Base-by-base conservation (phyloP, 108 stramenopile genomes). In the Conticribra guillardii region DNA sequence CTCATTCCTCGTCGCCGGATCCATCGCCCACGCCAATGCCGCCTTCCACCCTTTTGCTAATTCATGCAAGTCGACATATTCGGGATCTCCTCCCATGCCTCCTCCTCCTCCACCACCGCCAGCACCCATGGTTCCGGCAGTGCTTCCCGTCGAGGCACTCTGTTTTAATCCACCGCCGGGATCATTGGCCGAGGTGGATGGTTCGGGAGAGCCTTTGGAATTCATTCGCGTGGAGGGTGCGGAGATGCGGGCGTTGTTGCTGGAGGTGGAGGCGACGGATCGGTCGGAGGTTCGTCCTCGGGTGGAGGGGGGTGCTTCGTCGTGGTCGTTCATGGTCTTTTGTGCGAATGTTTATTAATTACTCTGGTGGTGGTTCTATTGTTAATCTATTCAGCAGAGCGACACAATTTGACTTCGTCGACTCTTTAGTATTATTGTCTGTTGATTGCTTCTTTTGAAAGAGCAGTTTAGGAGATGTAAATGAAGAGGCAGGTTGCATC, bases 31-130 rank as follows among this genome's bases (percentile, higher is more conserved):
- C 9, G 82, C 70, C 50, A 94, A 85, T 26, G 93, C 93, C 2
- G 93, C 93, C 55, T 92, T 92, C 93, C 93, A 94, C 34, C 93
- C 93, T 72, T 94, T 91, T 49, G 90, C 89, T 9, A 94, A 47
- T 66, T 94, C 93, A 41, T 94, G 90, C 22, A 94, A 75, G 54
- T 91, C 90, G 23, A 88, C 83, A 51, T 80, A 84, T 53, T 82
- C 80, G 0, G 74, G 61, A 23, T 70, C 74, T 0, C 27, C 50
- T 4, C 50, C 11, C 8, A 9, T 41, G 37, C 11, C 11, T 5
- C 11, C 11, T 41, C 37, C 37, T 5, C 37, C 37, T 41, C 37
- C 37, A 11, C 37, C 37, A 11, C 37, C 37, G 37, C 37, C 37
- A 11, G 37, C n/a, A n/a, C n/a, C n/a, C n/a, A n/a, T n/a, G n/a